Base-by-base conservation (phyloP, 192 early-diverging fungal species). In the Coemansia asiatica region DNA sequence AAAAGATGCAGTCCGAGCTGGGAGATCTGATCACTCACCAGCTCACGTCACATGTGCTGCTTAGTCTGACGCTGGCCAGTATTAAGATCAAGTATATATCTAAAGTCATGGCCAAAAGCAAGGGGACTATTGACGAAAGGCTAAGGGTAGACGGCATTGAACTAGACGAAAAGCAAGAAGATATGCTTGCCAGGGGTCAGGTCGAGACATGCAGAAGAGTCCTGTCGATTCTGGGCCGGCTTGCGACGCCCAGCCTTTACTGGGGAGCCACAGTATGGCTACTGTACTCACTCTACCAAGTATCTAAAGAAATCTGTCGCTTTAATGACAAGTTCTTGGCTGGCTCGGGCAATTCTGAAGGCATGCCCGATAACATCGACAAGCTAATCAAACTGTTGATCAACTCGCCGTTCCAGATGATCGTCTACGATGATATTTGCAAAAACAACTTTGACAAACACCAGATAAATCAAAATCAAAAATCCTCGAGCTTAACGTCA, bases 1-100 rank as follows among this genome's bases (percentile, higher is more conserved):
- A 74, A 28, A 50, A 28, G 8, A 21, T 74, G 47, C 61, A 68
- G 57, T 68, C 66, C 47, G 4, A 2, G 1, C 23, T 74, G 66
- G 72, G 72, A 25, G 36, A 57, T 12, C 26, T 64, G 61, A 18
- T 68, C 38, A 33, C 36, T 1, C 22, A 44, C 9, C 56, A 26
- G 27, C 40, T 40, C 33, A 48, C 66, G 15, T 23, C 38, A 0
- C 40, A 51, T 35, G 46, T 73, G 13, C 35, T 67, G 33, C 22
- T 67, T 6, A 73, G 67, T 53, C 21, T 73, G 29, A 56, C 53
- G 19, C 27, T 73, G 23, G 8, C 21, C 5, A 6, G 8, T 0
- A 53, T 53, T 1, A 2, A 22, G 0, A 3, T 23, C 0, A 0
- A 0, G 16, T 44, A 6, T 15, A 44, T 44, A 44, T 16, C 9